These are phyloP conservation scores for Hypoxylon sp. DNA, from an alignment of 2,329 filamentous ascomycete genomes.

Conservation along the genomic window DNA sequence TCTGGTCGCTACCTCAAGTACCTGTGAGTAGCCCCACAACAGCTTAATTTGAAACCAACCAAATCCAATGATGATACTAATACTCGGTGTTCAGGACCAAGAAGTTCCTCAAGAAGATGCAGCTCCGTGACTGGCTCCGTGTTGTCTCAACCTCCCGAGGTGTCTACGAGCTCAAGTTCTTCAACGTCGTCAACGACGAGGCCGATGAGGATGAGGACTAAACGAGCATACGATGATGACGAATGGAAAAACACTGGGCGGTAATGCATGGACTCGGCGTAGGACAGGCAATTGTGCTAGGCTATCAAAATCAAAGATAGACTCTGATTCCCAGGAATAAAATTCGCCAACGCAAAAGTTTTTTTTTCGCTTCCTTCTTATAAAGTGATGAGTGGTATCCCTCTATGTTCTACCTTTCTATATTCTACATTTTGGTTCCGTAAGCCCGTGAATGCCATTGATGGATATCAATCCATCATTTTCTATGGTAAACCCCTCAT, in stretches of 20 bases:
- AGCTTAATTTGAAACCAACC: too few relatives aligned
- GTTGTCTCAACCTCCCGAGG: conserved; percentile 98
- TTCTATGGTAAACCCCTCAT: conserved; percentile 70
- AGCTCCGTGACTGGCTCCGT: conserved; percentile 99
- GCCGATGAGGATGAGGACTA: conserved; percentile 99
- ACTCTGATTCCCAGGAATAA: conserved; percentile 36
- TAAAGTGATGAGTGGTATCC: conserved; percentile 6
- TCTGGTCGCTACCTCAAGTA: conserved; percentile 99
- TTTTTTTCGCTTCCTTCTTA: neutral
- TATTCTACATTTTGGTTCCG: too few relatives aligned
- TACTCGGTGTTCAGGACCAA: conserved; percentile 74
- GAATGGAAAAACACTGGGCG: conserved; percentile 18
- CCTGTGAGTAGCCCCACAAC: conserved; percentile 80
- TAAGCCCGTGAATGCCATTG: neutral
- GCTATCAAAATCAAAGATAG: conserved; percentile 37
- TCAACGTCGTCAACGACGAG: conserved; percentile 99
- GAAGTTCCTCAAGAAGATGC: conserved; percentile 99
- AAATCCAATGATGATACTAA: conserved; percentile 6
- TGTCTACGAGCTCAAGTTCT: conserved; percentile 99
- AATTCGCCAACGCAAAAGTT: conserved; percentile 21
- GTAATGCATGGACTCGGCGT: conserved; percentile 34
- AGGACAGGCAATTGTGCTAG: conserved; percentile 32
- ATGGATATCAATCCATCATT: conserved; percentile 6
- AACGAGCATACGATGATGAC: conserved; percentile 49
- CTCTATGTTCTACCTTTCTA: neutral